Base-by-base conservation (phyloP, 2,329 filamentous ascomycete species). In the Juglanconis juglandina region DNA sequence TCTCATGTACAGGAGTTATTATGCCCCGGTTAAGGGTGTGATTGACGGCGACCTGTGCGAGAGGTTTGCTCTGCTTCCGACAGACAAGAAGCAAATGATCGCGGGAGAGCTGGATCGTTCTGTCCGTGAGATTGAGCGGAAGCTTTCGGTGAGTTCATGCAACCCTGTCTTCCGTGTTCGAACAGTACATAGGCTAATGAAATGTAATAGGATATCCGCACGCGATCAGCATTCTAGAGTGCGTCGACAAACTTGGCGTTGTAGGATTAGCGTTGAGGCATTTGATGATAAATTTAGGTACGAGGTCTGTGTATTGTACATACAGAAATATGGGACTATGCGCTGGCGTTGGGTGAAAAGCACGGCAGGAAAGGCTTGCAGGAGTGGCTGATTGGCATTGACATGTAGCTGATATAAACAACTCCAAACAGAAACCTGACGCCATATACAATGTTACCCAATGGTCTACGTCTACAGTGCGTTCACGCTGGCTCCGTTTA, bases 1-100 rank as follows among this genome's bases (percentile, higher is more conserved):
- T 75, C 80, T 99, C 50, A 96, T 96, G 70, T 99, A 96, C 74
- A 85, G 96, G 64, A 88, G 92, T 65, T 99, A 98, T 76, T 99
- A 98, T 73, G 92, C 91, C 6, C 96, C 95, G 0, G 92, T 96
- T 47, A 99, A 99, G 81, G 93, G 93, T 8, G 87, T 96, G 34
- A 96, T 99, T 68, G 95, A 99, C 75, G 95, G 95, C 34, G 95
- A 99, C 76, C 79, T 99, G 46, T 96, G 95, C 69, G 95, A 99
- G 80, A 85, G 92, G 67, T 99, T 92, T 75, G 86, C 92, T 61
- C 77, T 95, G 62, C 80, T 99, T 63, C 83, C 89, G 33, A 89
- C 88, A 67, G 94, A 97, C 69, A 93, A 91, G 80, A 96, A 97
- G 81, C 87, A 92, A 75, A 92, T 93, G 85, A 96, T 99, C 78